Evolutionary conservation across 2,329 filamentous ascomycete species (phyloP), one percentile per base, ranked within the genome.

Genomic region (Fusarium humuli): DNA sequence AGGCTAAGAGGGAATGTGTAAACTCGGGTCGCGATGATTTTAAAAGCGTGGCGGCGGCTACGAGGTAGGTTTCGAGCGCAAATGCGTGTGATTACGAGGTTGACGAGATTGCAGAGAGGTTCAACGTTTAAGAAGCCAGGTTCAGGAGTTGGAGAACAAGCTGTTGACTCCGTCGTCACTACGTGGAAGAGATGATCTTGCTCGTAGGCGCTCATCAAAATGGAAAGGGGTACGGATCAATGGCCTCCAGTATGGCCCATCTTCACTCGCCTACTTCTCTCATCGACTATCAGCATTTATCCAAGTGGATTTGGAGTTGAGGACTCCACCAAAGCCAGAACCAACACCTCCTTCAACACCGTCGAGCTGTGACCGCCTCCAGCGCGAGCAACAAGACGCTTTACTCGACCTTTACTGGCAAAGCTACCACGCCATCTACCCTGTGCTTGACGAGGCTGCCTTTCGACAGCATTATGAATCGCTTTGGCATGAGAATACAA

Each of bases 371-470:
- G 42, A 56, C 5, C 58, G 57, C 5, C 71, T 85, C 6, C 80
- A 77, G 7, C 75, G 77, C 20, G 75, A 77, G 4, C 80, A 86
- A 65, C 84, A 86, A 72, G 83, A 85, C 44, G 82, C 81, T 25
- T 82, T 85, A 29, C 72, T 86, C 5, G 77, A 78, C 23, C 71
- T 85, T 3, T 86, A 83, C 68, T 86, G 85, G 84, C 78, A 83
- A 49, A 79, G 81, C 0, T 84, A 82, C 58, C 81, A 86, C 56
- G 76, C 75, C 6, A 72, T 80, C 1, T 78, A 78, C 48, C 81
- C 81, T 3, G 79, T 87, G 6, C 42, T 76, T 2, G 65, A 75
- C 12, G 74, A 76, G 37, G 23, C 54, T 11, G 22, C 57, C 9
- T 76, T 76, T 18, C 72, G 73, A 18, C 50, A 29, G n/a, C 74